Evolutionary conservation across 768 basidiomycete species (phyloP), one percentile per base, ranked within the genome.

Genomic region (Austroboletus festivus): DNA sequence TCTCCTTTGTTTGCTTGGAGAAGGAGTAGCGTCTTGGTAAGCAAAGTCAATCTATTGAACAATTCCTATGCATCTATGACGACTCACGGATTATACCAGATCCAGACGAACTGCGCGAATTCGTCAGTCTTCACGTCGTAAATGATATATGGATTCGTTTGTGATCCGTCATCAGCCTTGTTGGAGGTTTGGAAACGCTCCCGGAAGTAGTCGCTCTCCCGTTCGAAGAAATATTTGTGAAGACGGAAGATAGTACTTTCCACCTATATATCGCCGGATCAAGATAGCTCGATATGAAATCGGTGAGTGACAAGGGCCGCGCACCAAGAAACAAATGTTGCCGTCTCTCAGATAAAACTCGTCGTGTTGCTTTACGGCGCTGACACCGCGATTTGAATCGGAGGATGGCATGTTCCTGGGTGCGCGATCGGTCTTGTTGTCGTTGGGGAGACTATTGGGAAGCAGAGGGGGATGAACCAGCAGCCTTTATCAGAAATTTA

Each of bases 301-400:
- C 3, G 5, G 23, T 11, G 7, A 18, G n/a, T n/a, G n/a, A n/a
- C n/a, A n/a, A 37, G 4, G 6, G 24, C n/a, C 1, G 59, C 77
- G 46, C 52, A 84, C 83, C 22, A 80, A 44, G 47, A 85, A 74
- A 3, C 70, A 71, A 0, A 83, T 53, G 54, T 83, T 82, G 0
- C 77, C 85, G 1, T 75, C 76, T 0, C 68, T 61, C 11, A 86
- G 59, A 44, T 81, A 85, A 50, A 79, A 86, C 0, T 72, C 60
- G 0, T 60, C 52, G 34, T 70, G 62, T 19, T 52, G 50, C 28
- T 48, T 54, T 31, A 69, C 52, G 2, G 63, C 23, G 0, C 40
- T 46, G 0, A 72, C 48, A 0, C 62, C 56, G 0, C 28, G 44
- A 0, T 37, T n/a, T n/a, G n/a, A n/a, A n/a, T n/a, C n/a, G n/a